Percentiles rank a stretch among this genome's conserved stretches.
Evolutionary conservation across 2,329 filamentous ascomycete species (phyloP).

Genomic region (Neospermospora avenae): DNA sequence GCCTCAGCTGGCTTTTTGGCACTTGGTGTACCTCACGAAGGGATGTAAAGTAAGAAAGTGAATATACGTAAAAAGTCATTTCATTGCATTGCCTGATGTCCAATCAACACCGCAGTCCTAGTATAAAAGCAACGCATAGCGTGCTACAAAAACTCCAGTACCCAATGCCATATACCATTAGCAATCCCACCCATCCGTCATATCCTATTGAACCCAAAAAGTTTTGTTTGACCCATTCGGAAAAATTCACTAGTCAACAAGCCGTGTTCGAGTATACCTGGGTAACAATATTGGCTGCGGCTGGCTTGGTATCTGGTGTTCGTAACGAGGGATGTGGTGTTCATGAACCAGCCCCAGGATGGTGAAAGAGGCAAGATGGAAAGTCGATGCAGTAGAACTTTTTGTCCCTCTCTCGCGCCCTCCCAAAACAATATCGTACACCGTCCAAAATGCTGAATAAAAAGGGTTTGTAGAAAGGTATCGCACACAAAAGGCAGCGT

Average conservation of each 20-base stretch:
- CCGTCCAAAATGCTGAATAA: neutral
- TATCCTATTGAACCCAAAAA: conserved; percentile 2
- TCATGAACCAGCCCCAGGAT: neutral
- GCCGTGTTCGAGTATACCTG: conserved; percentile 1
- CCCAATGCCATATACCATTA: conserved; percentile 24
- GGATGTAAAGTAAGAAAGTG: neutral
- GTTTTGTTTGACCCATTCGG: neutral
- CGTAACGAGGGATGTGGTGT: conserved; percentile 3
- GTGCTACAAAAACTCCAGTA: conserved; percentile 24
- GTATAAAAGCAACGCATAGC: conserved; percentile 6
- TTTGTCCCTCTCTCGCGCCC: neutral
- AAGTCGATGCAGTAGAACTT: neutral
- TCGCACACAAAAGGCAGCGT: neutral
- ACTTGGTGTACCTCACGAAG: neutral
- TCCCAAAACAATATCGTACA: conserved; percentile 14
- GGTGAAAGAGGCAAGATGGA: neutral
- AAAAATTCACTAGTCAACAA: conserved; percentile 10
- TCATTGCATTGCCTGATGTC: conserved; percentile 17
- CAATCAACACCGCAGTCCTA: conserved; percentile 10
- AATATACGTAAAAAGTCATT: conserved; percentile 12
- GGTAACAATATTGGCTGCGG: conserved; percentile 10
- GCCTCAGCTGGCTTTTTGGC: neutral
- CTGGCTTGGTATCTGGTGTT: conserved; percentile 1
- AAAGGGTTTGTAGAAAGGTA: conserved; percentile 2
- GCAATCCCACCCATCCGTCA: conserved; percentile 4